Base-by-base conservation (phyloP, 805 yeast species). In the Clavispora santaluciae region DNA sequence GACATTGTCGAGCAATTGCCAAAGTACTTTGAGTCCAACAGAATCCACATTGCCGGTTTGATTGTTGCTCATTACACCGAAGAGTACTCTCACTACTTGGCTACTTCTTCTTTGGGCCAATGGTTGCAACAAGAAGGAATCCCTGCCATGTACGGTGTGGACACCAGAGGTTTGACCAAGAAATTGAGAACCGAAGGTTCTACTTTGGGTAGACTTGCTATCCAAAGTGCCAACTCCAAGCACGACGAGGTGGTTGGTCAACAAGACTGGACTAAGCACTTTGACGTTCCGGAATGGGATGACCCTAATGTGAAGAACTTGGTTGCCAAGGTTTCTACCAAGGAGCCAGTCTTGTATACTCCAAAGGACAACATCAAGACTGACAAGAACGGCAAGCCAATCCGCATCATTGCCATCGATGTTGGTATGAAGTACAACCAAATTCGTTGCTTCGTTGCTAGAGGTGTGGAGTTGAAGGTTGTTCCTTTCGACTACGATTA, bases 371-470 rank as follows among this genome's bases (percentile, higher is more conserved):
- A 75, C 44, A 56, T 63, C 54, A 75, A 56, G 80, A 41, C 61
- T 21, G 86, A 52, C 75, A 81, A 53, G 68, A 72, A 83, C 60
- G 96, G 96, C 38, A 81, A 84, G 57, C 71, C 81, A 33, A 65
- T 91, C 50, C 81, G 93, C 64, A 85, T 93, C 49, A 66, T 93
- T 28, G 96, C 96, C 17, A 73, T 93, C 48, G 99, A 93, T 67
- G 96, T 90, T 43, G 99, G 99, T 76, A 86, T 93, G 87, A 93
- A 93, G 70, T 91, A 74, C 73, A 93, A 93, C 70, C 99, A 93
- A 72, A 87, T 93, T 59, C 84, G 99, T 66, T 93, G 99, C 66
- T 91, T 93, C 51, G 88, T 93, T 44, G 79, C 81, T 61, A 83
- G 99, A 59, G 99, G 99, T 63, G 96, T 93, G 39, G 97, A 95